Evolutionary conservation across 768 basidiomycete genomes (phyloP), one percentile per base, ranked within the genome.

Genomic region (Austroboletus eburneus): DNA sequence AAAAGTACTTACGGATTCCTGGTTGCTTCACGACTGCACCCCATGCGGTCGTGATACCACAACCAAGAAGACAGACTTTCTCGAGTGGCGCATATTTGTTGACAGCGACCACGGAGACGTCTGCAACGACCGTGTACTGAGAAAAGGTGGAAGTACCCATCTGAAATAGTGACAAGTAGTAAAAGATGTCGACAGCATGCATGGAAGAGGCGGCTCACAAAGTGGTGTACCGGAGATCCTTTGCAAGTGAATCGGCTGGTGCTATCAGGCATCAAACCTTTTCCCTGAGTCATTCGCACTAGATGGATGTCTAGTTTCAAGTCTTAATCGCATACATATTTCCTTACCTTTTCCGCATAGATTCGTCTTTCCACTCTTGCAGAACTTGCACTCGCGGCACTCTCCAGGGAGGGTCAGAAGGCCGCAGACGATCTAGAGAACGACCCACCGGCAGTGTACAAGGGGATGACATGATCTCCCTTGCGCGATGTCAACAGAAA

Each of bases 111-210:
- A 99, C 89, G 17, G 94, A 98, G 37, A 93, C 93, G 55, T 99
- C 93, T 38, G 92, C 89, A 3, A 99, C 92, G 49, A 99, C 96
- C 8, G 96, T 96, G 74, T 98, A 99, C 66, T 98, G 94, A n/a
- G 95, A 96, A 74, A 99, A 99, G 3, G 96, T 95, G 25, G 95
- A 98, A 22, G 87, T 91, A 35, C 96, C 96, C 96, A 98, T 99
- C 93, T 96, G 46, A 36, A 32, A 36, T n/a, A 39, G 14, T 30
- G 9, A n/a, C n/a, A n/a, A n/a, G n/a, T n/a, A n/a, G 21, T n/a
- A 18, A 45, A 10, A 4, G 22, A 36, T 8, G 20, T 5, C 30
- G 4, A 14, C 9, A 13, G 30, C 9, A 13, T 32, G 30, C 30
- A 32, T n/a, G 22, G 17, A 7, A 20, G 20, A 34, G 21, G 42